Base-by-base conservation (phyloP, 2,329 filamentous ascomycete species). In the Piedraia hortae region DNA sequence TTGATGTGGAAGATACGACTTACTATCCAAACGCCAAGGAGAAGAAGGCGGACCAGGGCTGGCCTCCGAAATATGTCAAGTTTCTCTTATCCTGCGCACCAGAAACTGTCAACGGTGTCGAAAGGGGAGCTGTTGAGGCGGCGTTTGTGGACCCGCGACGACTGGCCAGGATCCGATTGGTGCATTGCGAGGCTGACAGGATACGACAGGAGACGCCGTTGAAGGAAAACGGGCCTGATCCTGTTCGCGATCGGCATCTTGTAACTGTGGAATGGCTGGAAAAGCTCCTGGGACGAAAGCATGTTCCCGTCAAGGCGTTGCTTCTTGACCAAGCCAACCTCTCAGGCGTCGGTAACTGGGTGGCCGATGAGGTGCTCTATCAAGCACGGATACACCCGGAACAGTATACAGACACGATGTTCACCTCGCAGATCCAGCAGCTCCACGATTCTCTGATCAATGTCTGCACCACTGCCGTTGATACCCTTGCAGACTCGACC, bases 291-390 rank as follows among this genome's bases (percentile, higher is more conserved):
- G 53, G 48, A 21, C 62, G 57, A 26, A 78, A 82, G 24, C 74
- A 63, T 35, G 73, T 91, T 1, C 80, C 82, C 0, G 60, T 93
- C 31, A 93, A 93, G 43, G 74, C 78, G 0, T 53, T 91, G 10
- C 51, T 97, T 7, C 55, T 93, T 3, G 75, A 93, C 39, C 85
- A 97, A 45, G 58, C 64, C 10, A 72, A 72, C 41, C 72, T 93
- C 28, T 85, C 73, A 36, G 85, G 85, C 5, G 74, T 97, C 29
- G 85, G 85, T 0, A 93, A 93, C 40, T 97, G 82, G 82, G 82
- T 97, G 24, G 78, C 70, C 48, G 85, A 97, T 39, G 85, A 97
- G 43, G 68, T 90, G 4, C 52, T 97, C 22, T 97, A 80, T 38
- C 69, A 93, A 34, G 72, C 85, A 4, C 65, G 60, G 21, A 58